Evolutionary conservation across 2,329 filamentous ascomycete genomes (phyloP), one percentile per base, ranked within the genome.

Genomic region (Dendryphion nanum): DNA sequence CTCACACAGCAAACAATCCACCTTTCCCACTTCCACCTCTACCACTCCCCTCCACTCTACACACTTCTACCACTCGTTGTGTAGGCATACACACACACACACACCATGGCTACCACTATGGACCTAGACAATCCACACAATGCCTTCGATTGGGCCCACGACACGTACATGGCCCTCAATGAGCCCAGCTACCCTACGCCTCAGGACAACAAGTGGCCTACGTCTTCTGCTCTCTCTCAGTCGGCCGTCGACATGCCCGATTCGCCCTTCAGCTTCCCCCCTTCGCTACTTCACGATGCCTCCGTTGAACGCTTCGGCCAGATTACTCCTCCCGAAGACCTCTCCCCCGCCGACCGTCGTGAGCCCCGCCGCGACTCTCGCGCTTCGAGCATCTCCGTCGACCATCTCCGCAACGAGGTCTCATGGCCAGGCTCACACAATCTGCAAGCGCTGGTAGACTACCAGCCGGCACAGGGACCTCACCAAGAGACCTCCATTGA

Each of bases 301-400:
- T 47, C 54, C 7, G 44, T 62, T 31, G 55, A 57, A 40, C 60
- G 59, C 4, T 61, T 53, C 26, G 63, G 63, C 19, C 63, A 65
- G 37, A 45, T 65, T 32, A 66, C 63, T 6, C 63, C 63, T 2
- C 63, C 63, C 3, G 61, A 65, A 14, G 59, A 66, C 10, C 45
- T 51, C 18, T 64, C 61, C 2, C 61, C 61, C 7, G 46, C 48
- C 1, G 42, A 53, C 6, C 23, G 10, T 10, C 23, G 10, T 10
- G 23, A 26, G 23, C 8, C 32, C n/a, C 41, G 17, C 3, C 6
- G 36, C 2, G 21, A 14, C 13, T 40, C 23, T 29, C 47, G 55
- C 14, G 48, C 56, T 14, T 23, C 16, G 8, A 59, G 59, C n/a
- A 55, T 62, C 26, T 48, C 61, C 6, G 45, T 57, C 6, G 54